These are phyloP conservation scores for Coemansia sp. DNA, from an alignment of 192 early-diverging fungal genomes.

Conservation along the genomic window DNA sequence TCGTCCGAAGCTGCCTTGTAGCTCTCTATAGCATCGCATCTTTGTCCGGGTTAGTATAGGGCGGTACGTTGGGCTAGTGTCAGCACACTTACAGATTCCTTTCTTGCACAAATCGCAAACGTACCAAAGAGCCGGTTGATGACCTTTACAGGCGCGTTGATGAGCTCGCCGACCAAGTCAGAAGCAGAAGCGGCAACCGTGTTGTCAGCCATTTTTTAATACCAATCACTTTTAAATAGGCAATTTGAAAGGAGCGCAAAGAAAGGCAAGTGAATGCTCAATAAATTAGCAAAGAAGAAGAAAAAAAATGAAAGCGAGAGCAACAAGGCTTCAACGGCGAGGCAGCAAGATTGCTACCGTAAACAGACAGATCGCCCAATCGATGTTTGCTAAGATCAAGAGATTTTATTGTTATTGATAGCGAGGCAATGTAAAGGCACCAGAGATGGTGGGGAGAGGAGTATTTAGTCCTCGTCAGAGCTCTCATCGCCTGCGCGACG, in stretches of 20 bases:
- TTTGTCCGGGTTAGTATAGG: background rate
- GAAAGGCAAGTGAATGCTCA: background rate
- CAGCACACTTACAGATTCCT: background rate
- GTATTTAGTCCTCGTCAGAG: slow-evolving; percentile 57
- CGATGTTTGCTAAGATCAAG: no score
- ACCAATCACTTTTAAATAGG: background rate
- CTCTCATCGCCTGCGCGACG: slow-evolving; percentile 48
- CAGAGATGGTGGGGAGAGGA: background rate
- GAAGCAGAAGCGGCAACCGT: slow-evolving; percentile 7
- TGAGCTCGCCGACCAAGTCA: slow-evolving; percentile 26
- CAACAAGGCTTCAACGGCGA: background rate
- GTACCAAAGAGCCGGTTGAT: slow-evolving; percentile 48
- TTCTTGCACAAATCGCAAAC: background rate
- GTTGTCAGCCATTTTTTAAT: slow-evolving; percentile 10
- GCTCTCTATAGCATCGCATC: background rate
- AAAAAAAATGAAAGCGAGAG: background rate
- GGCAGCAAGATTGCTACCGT: no score
- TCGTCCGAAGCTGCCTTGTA: background rate
- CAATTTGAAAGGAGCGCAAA: background rate
- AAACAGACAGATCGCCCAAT: background rate
- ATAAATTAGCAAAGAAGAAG: background rate
- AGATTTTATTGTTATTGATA: background rate
- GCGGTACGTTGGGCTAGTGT: background rate
- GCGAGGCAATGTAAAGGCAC: background rate
- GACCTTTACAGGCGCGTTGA: slow-evolving; percentile 29